Evolutionary conservation across 768 basidiomycete species (phyloP), one percentile per base, ranked within the genome.

Genomic region (Auricularia sp.): DNA sequence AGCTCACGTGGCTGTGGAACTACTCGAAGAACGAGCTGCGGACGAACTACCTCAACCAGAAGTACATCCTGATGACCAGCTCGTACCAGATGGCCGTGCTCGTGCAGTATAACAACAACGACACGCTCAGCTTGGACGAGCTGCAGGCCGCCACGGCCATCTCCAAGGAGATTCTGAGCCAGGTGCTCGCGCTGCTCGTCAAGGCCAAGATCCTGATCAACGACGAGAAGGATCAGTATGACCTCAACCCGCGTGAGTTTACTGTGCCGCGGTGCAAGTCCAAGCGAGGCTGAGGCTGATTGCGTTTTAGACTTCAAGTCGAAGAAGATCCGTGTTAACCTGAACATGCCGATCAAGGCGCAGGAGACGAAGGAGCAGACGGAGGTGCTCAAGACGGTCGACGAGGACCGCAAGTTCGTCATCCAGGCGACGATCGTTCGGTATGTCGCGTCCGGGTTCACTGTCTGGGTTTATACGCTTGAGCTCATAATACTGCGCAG

Each of bases 1-100:
- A 96, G 72, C 82, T 99, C 53, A 95, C 92, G 0, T 99, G 96
- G 96, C 78, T 98, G 10, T 99, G 97, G 97, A 96, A 98, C 71
- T 92, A 95, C 74, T 93, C 88, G 64, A 96, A 96, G 79, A 95
- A 95, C 77, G 97, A 99, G 73, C 83, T 99, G 5, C 85, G 89
- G 64, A 95, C 95, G 67, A 94, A 90, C 72, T 93, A 97, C 76
- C 81, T 92, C 63, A 88, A 87, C 71, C 93, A 94, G 76, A 97
- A 94, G 75, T 98, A 98, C 78, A 93, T 96, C 70, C 78, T 98
- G 72, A 91, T 94, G 87, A 93, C 92, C 36, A 94, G 91, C 70
- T 85, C 93, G 8, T 98, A 90, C 76, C 97, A 99, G 76, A 91
- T 91, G 84, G 91, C 91, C 10, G 87, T 98, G n/a, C 80, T 98